Evolutionary conservation across 306 rosid genomes (phyloP).

Genomic region (Cucurbita pepo): DNA sequence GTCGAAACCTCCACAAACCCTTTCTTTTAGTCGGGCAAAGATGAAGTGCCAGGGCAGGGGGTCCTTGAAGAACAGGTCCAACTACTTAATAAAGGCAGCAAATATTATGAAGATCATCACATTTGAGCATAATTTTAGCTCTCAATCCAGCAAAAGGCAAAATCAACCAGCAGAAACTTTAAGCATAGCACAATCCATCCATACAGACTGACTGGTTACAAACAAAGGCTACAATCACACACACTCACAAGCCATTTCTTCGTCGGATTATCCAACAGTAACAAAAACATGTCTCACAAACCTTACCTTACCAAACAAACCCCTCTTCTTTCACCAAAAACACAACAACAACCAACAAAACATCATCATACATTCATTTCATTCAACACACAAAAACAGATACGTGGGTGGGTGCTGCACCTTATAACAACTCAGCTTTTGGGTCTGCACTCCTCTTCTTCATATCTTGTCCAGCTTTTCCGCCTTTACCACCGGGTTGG

Average conservation of each 20-base stretch:
- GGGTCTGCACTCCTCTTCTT: not conserved
- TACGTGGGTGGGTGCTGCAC: not conserved
- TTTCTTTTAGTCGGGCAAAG: too few relatives aligned
- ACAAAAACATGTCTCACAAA: not conserved
- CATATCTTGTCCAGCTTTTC: conserved; percentile 28
- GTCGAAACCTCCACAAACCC: too few relatives aligned
- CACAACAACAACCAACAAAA: not conserved
- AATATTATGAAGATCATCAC: not conserved
- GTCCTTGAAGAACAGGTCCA: too few relatives aligned
- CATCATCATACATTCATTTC: not conserved
- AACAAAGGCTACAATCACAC: not conserved
- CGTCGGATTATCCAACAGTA: not conserved
- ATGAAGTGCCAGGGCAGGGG: too few relatives aligned
- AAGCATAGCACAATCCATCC: not conserved
- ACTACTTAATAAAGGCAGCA: not conserved
- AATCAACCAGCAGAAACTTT: not conserved
- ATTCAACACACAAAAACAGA: not conserved
- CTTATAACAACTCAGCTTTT: not conserved
- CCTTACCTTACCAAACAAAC: not conserved
- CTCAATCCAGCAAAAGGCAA: not conserved
- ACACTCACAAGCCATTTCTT: not conserved
- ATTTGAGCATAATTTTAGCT: not conserved
- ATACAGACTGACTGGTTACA: not conserved
- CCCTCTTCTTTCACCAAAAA: conserved; percentile 2
- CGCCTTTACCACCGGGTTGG: conserved; percentile 32